Conservation (phyloP, 2,329 filamentous ascomycete species). For the Aspergillus persii region DNA sequence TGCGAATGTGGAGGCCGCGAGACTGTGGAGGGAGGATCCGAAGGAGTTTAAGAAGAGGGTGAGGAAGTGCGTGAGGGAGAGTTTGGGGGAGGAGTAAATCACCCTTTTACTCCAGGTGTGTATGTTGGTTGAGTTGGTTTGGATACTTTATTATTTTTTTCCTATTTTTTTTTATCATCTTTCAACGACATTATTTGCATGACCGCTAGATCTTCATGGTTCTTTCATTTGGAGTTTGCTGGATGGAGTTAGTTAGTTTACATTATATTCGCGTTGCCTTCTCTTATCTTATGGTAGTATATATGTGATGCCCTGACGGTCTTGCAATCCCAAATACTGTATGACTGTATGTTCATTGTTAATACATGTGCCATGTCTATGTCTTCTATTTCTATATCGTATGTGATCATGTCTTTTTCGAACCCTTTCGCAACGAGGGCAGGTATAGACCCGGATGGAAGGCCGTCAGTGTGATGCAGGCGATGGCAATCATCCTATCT, state of each 20-base stretch:
- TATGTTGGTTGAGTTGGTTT: not conserved
- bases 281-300: too few relatives aligned
- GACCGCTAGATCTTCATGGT: not conserved
- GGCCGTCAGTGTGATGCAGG: constrained; percentile 40
- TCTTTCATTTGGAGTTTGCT: too few relatives aligned
- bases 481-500: constrained; percentile 48
- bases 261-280: too few relatives aligned
- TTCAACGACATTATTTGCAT: too few relatives aligned
- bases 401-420: not conserved
- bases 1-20: constrained; percentile 90
- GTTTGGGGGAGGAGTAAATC: constrained; percentile 66
- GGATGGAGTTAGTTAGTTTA: too few relatives aligned
- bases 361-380: too few relatives aligned
- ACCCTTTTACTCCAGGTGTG: not conserved
- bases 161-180: constrained; percentile 24
- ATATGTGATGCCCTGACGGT: too few relatives aligned
- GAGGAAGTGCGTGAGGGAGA: constrained; percentile 75
- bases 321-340: too few relatives aligned
- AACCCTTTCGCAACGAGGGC: constrained; percentile 29
- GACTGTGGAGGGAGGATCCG: constrained; percentile 78
- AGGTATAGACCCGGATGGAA: constrained; percentile 49
- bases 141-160: constrained; percentile 9
- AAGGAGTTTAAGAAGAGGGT: constrained; percentile 77
- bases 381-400: too few relatives aligned
- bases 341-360: too few relatives aligned